Conservation (phyloP, 1,284 basidiomycete genomes). For the Heterobasidion irregulare region DNA sequence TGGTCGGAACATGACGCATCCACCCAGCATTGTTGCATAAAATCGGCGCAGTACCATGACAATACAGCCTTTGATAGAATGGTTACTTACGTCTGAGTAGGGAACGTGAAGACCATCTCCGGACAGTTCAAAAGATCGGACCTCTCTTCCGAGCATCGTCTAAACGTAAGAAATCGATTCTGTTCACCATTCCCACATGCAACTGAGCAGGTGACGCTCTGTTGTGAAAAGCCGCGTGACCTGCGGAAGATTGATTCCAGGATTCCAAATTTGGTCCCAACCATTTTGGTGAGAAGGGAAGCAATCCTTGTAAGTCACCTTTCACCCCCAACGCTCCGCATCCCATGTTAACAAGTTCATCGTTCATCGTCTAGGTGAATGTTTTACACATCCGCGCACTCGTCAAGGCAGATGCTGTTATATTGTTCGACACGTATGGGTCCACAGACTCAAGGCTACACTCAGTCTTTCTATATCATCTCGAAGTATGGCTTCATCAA, state of each 20-base stretch:
- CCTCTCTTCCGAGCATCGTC: constrained; percentile 79
- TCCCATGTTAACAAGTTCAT: constrained; percentile 4
- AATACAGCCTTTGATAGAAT: constrained; percentile 3
- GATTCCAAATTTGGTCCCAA: constrained; percentile 90
- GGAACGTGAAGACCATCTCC: constrained; percentile 84
- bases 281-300: constrained; percentile 83
- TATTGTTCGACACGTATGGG: constrained; percentile 89
- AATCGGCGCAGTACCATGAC: neutral
- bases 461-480: constrained; percentile 81
- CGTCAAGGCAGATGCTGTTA: constrained; percentile 87
- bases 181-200: neutral
- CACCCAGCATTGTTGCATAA: neutral
- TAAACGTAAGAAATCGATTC: constrained; percentile 54
- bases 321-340: neutral
- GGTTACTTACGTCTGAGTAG: constrained; percentile 32
- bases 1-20: neutral
- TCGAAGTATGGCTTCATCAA: constrained; percentile 51
- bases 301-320: constrained; percentile 67
- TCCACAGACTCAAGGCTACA: constrained; percentile 80
- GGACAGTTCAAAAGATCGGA: constrained; percentile 88
- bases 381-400: constrained; percentile 92
- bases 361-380: constrained; percentile 53
- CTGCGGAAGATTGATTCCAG: constrained; percentile 94
- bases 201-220: constrained; percentile 7
- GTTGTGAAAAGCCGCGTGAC: constrained; percentile 72